Conservation (phyloP, 139 green algal genomes). For the Eudorina sp. region DNA sequence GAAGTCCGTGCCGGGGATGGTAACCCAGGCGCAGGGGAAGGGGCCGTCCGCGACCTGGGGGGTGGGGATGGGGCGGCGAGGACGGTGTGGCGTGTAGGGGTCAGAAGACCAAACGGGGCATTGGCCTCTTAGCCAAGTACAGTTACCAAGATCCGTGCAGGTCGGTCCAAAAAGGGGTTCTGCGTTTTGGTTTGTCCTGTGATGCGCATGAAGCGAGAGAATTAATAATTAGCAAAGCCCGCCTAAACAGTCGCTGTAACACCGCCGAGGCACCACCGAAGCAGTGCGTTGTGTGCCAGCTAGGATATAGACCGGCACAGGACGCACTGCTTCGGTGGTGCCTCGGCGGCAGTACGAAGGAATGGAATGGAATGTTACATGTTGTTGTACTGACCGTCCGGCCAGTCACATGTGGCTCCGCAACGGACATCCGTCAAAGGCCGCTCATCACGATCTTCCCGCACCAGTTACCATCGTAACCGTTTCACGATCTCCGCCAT, state of each 20-base stretch:
- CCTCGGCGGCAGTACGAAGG: not conserved
- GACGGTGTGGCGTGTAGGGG: too few relatives aligned
- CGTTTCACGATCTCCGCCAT: too few relatives aligned
- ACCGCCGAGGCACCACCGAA: too few relatives aligned
- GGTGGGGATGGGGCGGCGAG: not conserved
- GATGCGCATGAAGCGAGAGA: not conserved
- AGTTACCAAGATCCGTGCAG: too few relatives aligned
- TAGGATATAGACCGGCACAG: too few relatives aligned
- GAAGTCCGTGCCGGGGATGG: not conserved
- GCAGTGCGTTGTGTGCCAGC: not conserved
- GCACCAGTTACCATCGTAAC: too few relatives aligned
- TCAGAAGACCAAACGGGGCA: too few relatives aligned
- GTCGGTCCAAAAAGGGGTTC: too few relatives aligned
- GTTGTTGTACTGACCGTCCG: not conserved
- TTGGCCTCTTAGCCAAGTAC: too few relatives aligned
- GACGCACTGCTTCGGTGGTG: not conserved
- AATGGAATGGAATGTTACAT: too few relatives aligned
- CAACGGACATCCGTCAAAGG: not conserved
- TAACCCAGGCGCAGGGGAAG: conserved; percentile 10
- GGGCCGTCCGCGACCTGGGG: not conserved
- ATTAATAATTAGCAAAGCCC: not conserved
- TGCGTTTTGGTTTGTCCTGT: not conserved
- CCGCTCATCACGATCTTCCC: too few relatives aligned
- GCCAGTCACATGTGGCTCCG: not conserved
- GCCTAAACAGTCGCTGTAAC: not conserved